These are phyloP conservation scores for Sphagnum magellanicum DNA, from an alignment of 228 moss, liverwort and hornwort genomes.

Conservation along the genomic window DNA sequence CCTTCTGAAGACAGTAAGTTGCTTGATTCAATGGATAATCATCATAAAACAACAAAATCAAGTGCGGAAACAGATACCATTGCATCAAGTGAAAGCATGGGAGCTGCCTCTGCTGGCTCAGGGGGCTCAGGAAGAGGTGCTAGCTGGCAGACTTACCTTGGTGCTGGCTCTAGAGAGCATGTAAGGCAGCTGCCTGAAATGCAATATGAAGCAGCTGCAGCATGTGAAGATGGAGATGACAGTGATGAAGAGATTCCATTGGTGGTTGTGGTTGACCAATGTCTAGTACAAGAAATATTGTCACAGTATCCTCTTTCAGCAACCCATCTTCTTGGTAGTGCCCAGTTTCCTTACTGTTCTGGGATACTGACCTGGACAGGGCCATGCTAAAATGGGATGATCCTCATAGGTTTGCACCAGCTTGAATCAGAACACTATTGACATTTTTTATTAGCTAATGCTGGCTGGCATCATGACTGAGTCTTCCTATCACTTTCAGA, in stretches of 20 bases:
- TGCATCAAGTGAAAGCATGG: not conserved
- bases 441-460: too few species aligned
- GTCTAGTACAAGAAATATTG: conserved; percentile 80
- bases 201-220: conserved; percentile 4
- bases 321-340: too few species aligned
- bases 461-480: too few species aligned
- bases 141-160: conserved; percentile 61
- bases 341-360: too few species aligned
- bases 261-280: conserved; percentile 71
- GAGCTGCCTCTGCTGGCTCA: conserved; percentile 4
- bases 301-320: conserved; percentile 68
- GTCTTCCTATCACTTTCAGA: too few species aligned
- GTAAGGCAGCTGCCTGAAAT: conserved; percentile 10
- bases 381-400: not conserved
- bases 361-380: too few species aligned
- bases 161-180: conserved; percentile 21
- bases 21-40: not conserved
- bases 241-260: conserved; percentile 77
- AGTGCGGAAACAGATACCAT: conserved; percentile 1
- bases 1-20: not conserved
- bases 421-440: not conserved
- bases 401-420: not conserved
- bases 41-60: not conserved
- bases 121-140: conserved; percentile 21
- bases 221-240: conserved; percentile 31